phyloP scores from a whole-genome alignment of 192 early-diverging fungal genomes.

The Coemansia javaensis region DNA sequence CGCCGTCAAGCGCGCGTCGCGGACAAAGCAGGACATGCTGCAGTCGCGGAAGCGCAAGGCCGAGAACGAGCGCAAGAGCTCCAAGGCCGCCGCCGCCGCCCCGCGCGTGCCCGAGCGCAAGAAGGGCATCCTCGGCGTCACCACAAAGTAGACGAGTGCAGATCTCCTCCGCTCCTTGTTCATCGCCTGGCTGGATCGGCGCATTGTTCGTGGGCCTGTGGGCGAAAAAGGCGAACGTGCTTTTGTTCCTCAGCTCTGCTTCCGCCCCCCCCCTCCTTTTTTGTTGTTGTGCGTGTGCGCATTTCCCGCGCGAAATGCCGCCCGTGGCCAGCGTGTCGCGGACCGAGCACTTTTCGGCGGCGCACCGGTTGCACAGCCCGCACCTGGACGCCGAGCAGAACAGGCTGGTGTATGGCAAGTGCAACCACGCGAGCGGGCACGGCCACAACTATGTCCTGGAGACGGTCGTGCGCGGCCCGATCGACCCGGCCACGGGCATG shows the following conservation, averaged over 20 bases:
- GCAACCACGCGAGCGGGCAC: conserved; percentile 78
- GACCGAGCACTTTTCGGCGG: conserved; percentile 79
- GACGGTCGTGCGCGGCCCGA: conserved; percentile 34
- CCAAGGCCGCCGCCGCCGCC: conserved; percentile 51
- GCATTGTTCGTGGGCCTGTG: too few species aligned
- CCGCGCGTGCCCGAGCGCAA: conserved; percentile 66
- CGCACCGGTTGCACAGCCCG: conserved; percentile 80
- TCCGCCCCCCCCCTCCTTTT: too few species aligned
- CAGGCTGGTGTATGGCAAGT: conserved; percentile 74
- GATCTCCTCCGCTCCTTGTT: too few species aligned
- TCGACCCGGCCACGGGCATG: conserved; percentile 81
- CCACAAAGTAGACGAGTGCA: conserved; percentile 27
- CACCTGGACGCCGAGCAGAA: conserved; percentile 72
- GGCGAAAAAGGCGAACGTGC: too few species aligned
- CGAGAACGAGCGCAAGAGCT: conserved; percentile 87
- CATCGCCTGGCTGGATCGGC: too few species aligned
- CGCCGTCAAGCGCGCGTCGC: conserved; percentile 72
- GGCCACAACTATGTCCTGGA: conserved; percentile 83
- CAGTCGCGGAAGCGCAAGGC: conserved; percentile 80
- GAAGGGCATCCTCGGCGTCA: conserved; percentile 63
- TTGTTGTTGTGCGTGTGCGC: too few species aligned
- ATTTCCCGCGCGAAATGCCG: conserved; percentile 15
- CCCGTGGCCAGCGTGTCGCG: conserved; percentile 69
- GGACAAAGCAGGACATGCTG: conserved; percentile 77
- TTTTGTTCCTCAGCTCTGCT: too few species aligned